Base-by-base conservation (phyloP, 805 yeast species). In the Sungouiella blattae region DNA sequence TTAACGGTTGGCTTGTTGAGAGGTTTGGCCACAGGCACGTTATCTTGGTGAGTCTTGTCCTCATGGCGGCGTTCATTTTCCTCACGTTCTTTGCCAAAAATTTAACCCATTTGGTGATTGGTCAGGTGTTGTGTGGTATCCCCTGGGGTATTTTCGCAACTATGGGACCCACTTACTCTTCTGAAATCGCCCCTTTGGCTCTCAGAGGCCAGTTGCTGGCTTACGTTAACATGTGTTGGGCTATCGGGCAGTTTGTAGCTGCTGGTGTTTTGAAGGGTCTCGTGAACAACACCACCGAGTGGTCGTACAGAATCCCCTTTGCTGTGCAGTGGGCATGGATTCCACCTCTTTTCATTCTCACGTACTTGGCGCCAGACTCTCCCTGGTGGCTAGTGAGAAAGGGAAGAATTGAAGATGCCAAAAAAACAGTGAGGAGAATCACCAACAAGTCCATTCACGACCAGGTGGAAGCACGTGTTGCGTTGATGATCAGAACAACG, bases 251-350 rank as follows among this genome's bases (percentile, higher is more conserved):
- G 49, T 59, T 79, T 23, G 57, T 78, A 36, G 64, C 77, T 6
- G 56, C 77, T 8, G 79, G 83, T 37, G 71, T 78, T 12, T 57
- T 67, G 44, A 64, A 60, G 43, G 75, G 63, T 32, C 53, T 57
- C 31, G 50, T 51, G 17, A 35, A 34, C 20, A 41, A 46, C 39
- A 37, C 23, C 13, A 35, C 37, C 5, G 47, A 62, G 14, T 47
- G 65, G 61, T n/a, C 77, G 5, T 78, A 73, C 53, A 61, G 67
- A 37, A 60, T 74, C 26, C 82, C 83, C 7, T 75, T 73, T 50
- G 81, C 77, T 3, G 39, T 77, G 8, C 84, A 78, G 56, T 78
- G 83, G 83, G 53, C 66, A 4, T 78, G 80, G 80, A 73, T 78
- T 9, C 50, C 67, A 8, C 77, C 78, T 25, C 50, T 78, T 18